Percentiles rank a stretch among this genome's conserved stretches.
These are phyloP conservation scores for Capsicum chinense DNA, from an alignment of 257 asterid genomes.

Conservation along the genomic window DNA sequence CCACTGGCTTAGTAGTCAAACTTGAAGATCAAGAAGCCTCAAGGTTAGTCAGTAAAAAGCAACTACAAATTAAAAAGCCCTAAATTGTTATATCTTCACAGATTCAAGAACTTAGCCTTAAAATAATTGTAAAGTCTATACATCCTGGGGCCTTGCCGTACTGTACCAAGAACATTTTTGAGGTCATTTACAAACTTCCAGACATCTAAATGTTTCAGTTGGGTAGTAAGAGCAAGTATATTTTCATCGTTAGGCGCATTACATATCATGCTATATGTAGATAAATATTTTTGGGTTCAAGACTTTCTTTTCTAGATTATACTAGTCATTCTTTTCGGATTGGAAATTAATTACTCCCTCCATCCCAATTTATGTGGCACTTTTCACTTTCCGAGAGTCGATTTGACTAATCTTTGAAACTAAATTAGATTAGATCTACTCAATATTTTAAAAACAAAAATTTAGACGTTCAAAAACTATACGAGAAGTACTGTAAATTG, in stretches of 20 bases:
- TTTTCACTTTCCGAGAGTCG: not conserved
- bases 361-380: not conserved
- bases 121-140: not conserved
- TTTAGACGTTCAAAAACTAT: not conserved
- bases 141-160: not conserved
- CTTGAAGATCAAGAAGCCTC: not conserved
- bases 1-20: not conserved
- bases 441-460: not conserved
- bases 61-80: not conserved
- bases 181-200: not conserved
- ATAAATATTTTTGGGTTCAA: not conserved
- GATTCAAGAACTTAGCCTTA: not conserved
- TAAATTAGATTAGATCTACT: not conserved
- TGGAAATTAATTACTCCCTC: not conserved
- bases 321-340: not conserved
- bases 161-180: not conserved
- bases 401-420: not conserved
- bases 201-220: not conserved
- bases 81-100: not conserved
- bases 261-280: not conserved
- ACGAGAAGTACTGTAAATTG: not conserved
- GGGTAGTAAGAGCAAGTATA: not conserved
- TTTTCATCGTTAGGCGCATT: not conserved
- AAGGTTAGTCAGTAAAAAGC: not conserved
- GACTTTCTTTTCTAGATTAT: not conserved